Base-by-base conservation (phyloP, 441 rosid genomes). In the Pelargonium cotyledonis region DNA sequence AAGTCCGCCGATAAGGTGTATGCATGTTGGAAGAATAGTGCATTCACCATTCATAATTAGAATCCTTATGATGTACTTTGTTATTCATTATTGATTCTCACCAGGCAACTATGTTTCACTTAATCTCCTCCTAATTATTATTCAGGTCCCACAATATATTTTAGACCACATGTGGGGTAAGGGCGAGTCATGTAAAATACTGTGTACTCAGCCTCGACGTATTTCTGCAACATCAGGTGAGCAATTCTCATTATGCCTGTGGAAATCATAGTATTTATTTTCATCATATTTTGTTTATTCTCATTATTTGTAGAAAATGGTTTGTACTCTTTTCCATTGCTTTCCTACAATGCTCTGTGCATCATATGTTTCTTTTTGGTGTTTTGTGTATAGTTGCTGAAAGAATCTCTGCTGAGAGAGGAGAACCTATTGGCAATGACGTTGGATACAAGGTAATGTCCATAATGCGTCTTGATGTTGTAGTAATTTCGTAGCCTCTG, bases 171-270 rank as follows among this genome's bases (percentile, higher is more conserved):
- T 84, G 88, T 89, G 97, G 99, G 82, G 79, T 73, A 86, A 80
- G 80, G 84, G 88, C 12, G 85, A 88, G 78, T 75, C 81, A n/a
- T 91, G 99, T 74, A 95, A 95, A 83, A 90, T 95, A 78, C 75
- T 95, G 18, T 95, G 99, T 80, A 88, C 99, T 65, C 99, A 95
- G 81, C 99, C 99, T 73, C 95, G 99, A 67, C 96, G 99, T 74
- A 89, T 95, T 75, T 95, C 97, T 8, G 97, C 99, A 31, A 92
- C 80, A 72, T 95, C 99, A 80, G 97, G 99, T 91, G 65, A 6
- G 69, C 38, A 7, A 58, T 73, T 29, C 71, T 57, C 65, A 7
- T 73, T 71, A 53, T 76, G 69, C 47, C 46, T n/a, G 38, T 40
- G 51, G 31, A 57, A 49, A 57, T 41, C 19, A 65, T 66, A 63